These are phyloP conservation scores for Murraya koenigii DNA, from an alignment of 345 rosid genomes.

Conservation along the genomic window DNA sequence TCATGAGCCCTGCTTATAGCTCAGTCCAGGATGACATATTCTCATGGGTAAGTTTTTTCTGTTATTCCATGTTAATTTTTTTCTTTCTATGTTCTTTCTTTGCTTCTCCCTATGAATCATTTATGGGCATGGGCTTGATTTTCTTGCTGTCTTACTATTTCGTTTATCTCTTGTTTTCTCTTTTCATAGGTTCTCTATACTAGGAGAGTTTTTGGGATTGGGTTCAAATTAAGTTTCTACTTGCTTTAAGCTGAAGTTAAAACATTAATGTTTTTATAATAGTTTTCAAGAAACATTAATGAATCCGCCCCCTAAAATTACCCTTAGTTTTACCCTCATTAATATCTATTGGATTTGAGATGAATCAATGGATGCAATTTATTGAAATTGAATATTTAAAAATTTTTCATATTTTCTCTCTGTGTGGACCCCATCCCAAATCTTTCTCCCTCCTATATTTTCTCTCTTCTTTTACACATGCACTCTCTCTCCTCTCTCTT, in stretches of 20 bases:
- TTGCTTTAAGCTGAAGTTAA: neutral
- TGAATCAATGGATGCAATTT: too few species aligned
- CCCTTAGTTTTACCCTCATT: too few species aligned
- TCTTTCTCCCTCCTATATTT: too few species aligned
- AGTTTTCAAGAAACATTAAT: too few species aligned
- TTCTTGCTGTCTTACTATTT: neutral
- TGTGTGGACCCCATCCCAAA: too few species aligned
- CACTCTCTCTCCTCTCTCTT: too few species aligned
- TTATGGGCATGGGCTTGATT: neutral
- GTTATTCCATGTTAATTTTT: neutral
- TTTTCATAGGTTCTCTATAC: neutral
- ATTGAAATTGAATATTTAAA: too few species aligned
- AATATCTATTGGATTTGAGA: too few species aligned
- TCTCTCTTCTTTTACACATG: too few species aligned
- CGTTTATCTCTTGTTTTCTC: neutral
- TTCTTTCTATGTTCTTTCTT: neutral
- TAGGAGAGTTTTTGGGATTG: neutral
- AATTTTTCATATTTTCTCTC: too few species aligned
- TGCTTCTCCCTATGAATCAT: neutral
- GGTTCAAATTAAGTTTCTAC: neutral
- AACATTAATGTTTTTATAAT: too few species aligned
- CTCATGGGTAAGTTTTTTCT: slow-evolving; percentile 66
- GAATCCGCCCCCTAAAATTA: too few species aligned
- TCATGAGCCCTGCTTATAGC: slow-evolving; percentile 89
- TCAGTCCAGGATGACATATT: slow-evolving; percentile 68